Base-by-base conservation (phyloP, 2,329 filamentous ascomycete species). In the Aciculosporium take region DNA sequence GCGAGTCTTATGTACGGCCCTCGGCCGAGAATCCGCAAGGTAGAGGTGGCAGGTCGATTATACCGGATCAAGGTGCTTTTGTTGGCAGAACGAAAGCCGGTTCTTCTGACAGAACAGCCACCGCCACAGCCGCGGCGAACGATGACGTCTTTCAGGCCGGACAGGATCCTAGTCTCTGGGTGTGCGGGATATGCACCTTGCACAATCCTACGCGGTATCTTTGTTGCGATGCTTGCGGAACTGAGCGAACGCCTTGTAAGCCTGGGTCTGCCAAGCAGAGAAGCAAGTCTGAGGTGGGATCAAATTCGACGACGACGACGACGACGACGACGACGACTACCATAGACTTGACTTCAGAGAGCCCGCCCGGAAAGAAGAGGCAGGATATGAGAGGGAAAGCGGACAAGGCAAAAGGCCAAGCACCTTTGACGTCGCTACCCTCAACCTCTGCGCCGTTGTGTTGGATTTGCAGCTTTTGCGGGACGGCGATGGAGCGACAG, bases 221-320 rank as follows among this genome's bases (percentile, higher is more conserved):
- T 21, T 67, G 60, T 48, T 80, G 76, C 51, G 73, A 74, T 46
- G 74, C 70, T 5, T 80, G 76, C 49, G 67, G 66, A 8, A 56
- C 54, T 8, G 63, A 71, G 51, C 60, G 66, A 32, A 46, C 43
- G 35, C 45, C 40, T 31, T 40, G 45, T 29, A 41, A 42, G 20
- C 8, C 12, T 12, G 34, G 17, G n/a, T 31, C 18, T 31, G 29
- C 20, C 7, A 33, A 41, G 40, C 48, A 43, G 47, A 48, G 51
- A 38, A 42, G 42, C 39, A 42, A 46, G 37, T 15, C 46, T 39
- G 30, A 41, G 15, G 28, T 41, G 15, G 42, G 39, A 40, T 47
- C 48, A 37, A 43, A 40, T 36, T 46, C 49, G 24, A 15, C 21
- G 33, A 36, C 34, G n/a, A 17, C 23, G 34, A 18, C 24, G 15